Evolutionary conservation across 768 basidiomycete genomes (phyloP).

Genomic region (Lactarius pseudohatsudake): DNA sequence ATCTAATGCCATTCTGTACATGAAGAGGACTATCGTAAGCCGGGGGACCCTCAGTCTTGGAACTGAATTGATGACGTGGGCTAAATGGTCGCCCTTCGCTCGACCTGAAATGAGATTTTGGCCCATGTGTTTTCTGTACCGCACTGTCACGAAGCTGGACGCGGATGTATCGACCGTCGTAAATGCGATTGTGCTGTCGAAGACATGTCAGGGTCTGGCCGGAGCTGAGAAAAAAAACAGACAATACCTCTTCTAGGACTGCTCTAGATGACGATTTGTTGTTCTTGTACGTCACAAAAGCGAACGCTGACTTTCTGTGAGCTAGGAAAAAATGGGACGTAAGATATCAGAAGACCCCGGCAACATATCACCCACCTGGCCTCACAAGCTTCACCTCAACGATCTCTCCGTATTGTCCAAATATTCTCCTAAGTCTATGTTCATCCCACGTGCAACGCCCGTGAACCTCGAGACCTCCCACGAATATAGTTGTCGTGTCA

Average conservation of each 20-base stretch:
- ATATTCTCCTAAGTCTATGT: constrained; percentile 54
- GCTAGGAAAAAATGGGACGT: constrained; percentile 39
- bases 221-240: constrained; percentile 8
- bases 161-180: constrained; percentile 69
- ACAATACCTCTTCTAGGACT: constrained; percentile 57
- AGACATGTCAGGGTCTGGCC: constrained; percentile 19
- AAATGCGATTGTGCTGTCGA: constrained; percentile 66
- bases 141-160: constrained; percentile 74
- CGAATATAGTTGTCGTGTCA: constrained; percentile 71
- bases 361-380: constrained; percentile 49
- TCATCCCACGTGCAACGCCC: constrained; percentile 71
- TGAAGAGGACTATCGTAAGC: background rate
- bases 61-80: constrained; percentile 19
- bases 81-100: constrained; percentile 18
- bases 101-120: constrained; percentile 33
- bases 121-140: constrained; percentile 39
- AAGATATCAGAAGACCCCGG: constrained; percentile 3
- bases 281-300: constrained; percentile 72
- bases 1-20: constrained; percentile 6
- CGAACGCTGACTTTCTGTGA: constrained; percentile 68
- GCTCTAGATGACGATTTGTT: constrained; percentile 66
- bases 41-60: constrained; percentile 7
- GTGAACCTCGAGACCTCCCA: constrained; percentile 69
- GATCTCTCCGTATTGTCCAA: constrained; percentile 63
- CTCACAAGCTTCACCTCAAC: constrained; percentile 64